These are phyloP conservation scores for Sporothrix mexicana DNA, from an alignment of 2,329 filamentous ascomycete genomes.

Conservation along the genomic window DNA sequence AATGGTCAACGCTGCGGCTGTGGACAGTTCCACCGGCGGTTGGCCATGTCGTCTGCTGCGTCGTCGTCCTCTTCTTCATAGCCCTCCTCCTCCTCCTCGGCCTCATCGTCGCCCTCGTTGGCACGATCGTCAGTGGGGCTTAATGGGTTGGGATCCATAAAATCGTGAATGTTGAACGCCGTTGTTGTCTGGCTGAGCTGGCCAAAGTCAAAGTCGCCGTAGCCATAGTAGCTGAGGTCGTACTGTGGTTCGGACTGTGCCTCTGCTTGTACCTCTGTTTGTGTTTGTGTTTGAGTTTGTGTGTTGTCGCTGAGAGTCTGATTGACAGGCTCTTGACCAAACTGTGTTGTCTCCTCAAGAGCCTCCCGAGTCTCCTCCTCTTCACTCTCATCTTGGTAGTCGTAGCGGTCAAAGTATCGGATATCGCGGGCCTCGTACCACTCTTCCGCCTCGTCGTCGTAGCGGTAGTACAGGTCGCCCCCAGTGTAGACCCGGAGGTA, in stretches of 20 bases:
- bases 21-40: constrained; percentile 14
- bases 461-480: constrained; percentile 11
- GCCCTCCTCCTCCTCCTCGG: neutral
- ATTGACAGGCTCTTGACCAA: no score
- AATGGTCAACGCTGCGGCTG: neutral
- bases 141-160: neutral
- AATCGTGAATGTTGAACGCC: neutral
- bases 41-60: neutral
- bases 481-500: constrained; percentile 6
- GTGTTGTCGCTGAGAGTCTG: neutral
- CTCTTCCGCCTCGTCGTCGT: constrained; percentile 4
- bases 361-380: neutral
- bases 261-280: neutral
- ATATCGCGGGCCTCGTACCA: constrained; percentile 15
- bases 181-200: constrained; percentile 8
- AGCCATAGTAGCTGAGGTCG: constrained; percentile 30
- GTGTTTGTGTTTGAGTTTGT: neutral
- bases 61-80: constrained; percentile 2
- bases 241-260: neutral
- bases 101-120: neutral
- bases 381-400: constrained; percentile 14
- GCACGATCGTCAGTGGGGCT: neutral
- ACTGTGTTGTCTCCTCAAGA: neutral
- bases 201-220: constrained; percentile 26
- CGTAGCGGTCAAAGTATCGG: constrained; percentile 9